These are phyloP conservation scores for Moringa oleifera DNA, from an alignment of 345 rosid genomes.

Conservation along the genomic window DNA sequence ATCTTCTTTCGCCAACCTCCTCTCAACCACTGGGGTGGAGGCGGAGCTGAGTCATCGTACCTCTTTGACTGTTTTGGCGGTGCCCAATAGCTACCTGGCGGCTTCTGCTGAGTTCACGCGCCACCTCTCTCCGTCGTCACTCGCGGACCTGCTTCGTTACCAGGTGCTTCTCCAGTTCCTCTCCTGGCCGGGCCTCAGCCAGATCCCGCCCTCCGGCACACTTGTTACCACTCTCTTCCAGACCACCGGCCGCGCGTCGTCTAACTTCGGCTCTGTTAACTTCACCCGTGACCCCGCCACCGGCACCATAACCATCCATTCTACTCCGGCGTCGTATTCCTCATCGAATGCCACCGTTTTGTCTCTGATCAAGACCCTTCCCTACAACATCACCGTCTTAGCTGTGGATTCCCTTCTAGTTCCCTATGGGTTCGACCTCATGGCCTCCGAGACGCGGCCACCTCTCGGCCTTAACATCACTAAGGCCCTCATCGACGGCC, in stretches of 20 bases:
- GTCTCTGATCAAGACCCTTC: constrained; percentile 42
- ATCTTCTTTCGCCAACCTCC: constrained; percentile 48
- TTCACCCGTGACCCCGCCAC: constrained; percentile 52
- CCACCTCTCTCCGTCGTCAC: constrained; percentile 55
- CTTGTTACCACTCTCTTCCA: constrained; percentile 71
- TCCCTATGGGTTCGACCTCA: constrained; percentile 63
- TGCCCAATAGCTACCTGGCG: constrained; percentile 62
- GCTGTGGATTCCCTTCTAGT: constrained; percentile 57
- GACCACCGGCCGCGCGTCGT: constrained; percentile 62
- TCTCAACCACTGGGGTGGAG: constrained; percentile 45
- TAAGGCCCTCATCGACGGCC: constrained; percentile 66
- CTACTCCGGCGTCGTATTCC: constrained; percentile 38
- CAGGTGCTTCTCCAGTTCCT: constrained; percentile 76
- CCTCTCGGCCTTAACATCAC: constrained; percentile 68
- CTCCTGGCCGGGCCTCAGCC: constrained; percentile 55
- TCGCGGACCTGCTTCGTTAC: constrained; percentile 86
- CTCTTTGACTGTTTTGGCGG: constrained; percentile 76
- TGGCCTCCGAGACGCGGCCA: constrained; percentile 64
- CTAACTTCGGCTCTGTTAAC: constrained; percentile 71
- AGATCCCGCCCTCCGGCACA: constrained; percentile 49
- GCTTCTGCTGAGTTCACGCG: constrained; percentile 49
- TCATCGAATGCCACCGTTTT: constrained; percentile 57
- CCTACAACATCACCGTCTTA: constrained; percentile 65
- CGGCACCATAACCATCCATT: constrained; percentile 40
- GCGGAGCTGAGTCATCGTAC: constrained; percentile 53